Evolutionary conservation across 2,329 filamentous ascomycete species (phyloP).

Genomic region (Colletotrichum euphorbiae): DNA sequence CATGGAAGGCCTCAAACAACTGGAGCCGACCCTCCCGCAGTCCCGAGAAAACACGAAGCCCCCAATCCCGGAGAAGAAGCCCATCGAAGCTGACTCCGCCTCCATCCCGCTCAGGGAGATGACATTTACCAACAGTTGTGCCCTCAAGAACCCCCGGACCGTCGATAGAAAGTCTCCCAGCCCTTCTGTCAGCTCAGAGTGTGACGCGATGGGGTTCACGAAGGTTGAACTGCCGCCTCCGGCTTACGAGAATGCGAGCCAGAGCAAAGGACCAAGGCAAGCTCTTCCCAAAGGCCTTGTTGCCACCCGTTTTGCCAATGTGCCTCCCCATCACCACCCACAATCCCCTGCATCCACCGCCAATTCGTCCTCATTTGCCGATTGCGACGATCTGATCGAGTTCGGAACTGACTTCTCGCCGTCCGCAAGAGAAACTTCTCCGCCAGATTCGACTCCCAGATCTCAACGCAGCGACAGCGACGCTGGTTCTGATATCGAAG

Average conservation of each 20-base stretch:
- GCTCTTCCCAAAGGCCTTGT: conserved; percentile 36
- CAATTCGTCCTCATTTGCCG: neutral
- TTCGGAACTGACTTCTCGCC: conserved; percentile 20
- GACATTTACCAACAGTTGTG: neutral
- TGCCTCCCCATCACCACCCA: neutral
- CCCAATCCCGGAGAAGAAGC: conserved; percentile 11
- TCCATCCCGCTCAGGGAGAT: neutral
- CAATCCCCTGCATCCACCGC: neutral
- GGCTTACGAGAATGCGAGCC: neutral
- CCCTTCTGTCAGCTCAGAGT: neutral
- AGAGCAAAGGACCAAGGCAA: conserved; percentile 30
- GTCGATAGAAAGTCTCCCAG: neutral
- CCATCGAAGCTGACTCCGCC: neutral
- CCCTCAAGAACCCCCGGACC: neutral
- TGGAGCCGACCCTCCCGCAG: neutral
- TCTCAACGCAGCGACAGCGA: neutral
- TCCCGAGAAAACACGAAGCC: neutral
- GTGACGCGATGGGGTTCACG: conserved; percentile 30
- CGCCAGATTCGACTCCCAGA: neutral
- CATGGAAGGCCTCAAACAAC: conserved; percentile 40
- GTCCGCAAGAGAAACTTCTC: neutral
- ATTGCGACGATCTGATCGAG: conserved; percentile 25
- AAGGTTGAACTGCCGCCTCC: conserved; percentile 27
- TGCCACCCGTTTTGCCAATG: conserved; percentile 28
- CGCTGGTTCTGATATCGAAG: neutral